Conservation (phyloP, 1,284 basidiomycete species). For the Ganoderma sinense region DNA sequence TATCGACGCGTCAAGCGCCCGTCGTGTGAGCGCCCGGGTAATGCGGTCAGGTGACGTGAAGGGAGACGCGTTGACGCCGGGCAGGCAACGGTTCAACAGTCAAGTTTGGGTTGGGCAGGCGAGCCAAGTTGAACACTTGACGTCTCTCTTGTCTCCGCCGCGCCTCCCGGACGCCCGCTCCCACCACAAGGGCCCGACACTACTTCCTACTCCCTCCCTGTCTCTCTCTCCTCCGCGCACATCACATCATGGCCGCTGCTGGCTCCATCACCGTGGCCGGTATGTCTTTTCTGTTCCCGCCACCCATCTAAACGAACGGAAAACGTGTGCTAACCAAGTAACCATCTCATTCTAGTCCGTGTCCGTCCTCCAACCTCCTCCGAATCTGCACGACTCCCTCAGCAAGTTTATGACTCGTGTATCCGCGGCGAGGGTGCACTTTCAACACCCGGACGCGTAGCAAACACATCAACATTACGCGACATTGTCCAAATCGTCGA, state of each 20-base stretch:
- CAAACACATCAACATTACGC: conserved; percentile 64
- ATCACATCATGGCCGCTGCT: conserved; percentile 72
- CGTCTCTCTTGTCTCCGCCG: conserved; percentile 17
- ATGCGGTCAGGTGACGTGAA: conserved; percentile 33
- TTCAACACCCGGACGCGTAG: conserved; percentile 66
- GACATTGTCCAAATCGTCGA: conserved; percentile 84
- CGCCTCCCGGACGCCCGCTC: conserved; percentile 18
- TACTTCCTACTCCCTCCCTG: conserved; percentile 12
- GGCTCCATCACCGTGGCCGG: conserved; percentile 90
- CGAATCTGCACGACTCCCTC: conserved; percentile 84
- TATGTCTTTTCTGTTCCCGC: conserved; percentile 41
- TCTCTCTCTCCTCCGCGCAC: conserved; percentile 17
- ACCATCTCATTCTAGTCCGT: conserved; percentile 65
- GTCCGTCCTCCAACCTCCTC: conserved; percentile 87
- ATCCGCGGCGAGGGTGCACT: conserved; percentile 86
- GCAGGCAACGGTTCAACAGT: conserved; percentile 23
- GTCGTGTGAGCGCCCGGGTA: not conserved
- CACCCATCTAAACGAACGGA: conserved; percentile 4
- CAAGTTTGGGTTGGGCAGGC: not conserved
- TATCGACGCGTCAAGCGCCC: not conserved
- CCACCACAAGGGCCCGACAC: conserved; percentile 23
- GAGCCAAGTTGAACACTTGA: conserved; percentile 22
- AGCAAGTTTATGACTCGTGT: conserved; percentile 68
- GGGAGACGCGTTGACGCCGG: conserved; percentile 31
- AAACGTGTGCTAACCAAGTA: conserved; percentile 8